A percentile compares a stretch with the other conserved stretches of the same genome.
Evolutionary conservation across 331 rosid genomes (phyloP).

Genomic region (Telfairia occidentalis): DNA sequence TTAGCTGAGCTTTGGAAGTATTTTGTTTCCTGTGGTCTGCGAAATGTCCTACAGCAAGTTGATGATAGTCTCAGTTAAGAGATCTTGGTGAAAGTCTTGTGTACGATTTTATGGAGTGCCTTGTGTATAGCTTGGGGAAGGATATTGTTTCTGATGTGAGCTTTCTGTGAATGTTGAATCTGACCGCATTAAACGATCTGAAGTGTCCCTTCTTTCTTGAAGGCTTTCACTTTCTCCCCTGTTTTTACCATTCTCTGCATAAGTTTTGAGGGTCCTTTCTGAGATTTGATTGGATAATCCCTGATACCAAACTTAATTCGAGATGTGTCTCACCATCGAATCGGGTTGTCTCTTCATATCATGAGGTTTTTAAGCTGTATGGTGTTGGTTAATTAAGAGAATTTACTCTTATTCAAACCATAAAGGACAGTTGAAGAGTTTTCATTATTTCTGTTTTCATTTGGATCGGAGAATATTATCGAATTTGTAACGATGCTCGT

Average conservation of each 20-base stretch:
- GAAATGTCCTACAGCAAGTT: background rate
- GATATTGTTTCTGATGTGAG: background rate
- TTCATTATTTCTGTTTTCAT: background rate
- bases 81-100: background rate
- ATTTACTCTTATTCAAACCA: background rate
- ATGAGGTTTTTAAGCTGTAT: background rate
- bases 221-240: background rate
- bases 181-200: background rate
- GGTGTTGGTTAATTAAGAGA: background rate
- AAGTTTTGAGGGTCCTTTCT: background rate
- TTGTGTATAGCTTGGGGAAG: background rate
- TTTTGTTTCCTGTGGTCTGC: background rate
- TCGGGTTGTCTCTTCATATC: background rate
- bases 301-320: background rate
- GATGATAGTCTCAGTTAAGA: background rate
- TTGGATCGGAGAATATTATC: background rate
- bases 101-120: background rate
- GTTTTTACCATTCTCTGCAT: background rate
- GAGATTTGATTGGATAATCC: background rate
- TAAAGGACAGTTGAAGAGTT: background rate
- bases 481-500: background rate
- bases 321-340: background rate
- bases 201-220: background rate
- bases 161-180: conserved; percentile 3
- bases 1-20: background rate